phyloP scores from a whole-genome alignment of 169 alveolate species.

The Cryptosporidium viatorum region DNA sequence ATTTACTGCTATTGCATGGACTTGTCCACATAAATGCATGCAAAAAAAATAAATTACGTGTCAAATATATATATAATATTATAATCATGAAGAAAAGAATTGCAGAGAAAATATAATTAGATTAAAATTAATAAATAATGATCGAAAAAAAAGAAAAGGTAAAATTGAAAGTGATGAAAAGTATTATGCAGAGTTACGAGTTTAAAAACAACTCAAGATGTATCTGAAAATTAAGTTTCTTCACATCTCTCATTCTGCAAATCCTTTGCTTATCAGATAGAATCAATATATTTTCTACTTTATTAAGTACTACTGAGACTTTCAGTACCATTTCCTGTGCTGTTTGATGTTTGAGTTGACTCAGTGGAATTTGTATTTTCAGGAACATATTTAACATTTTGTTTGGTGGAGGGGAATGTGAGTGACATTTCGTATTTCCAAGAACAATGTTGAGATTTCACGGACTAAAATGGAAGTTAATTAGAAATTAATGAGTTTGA shows the following conservation, averaged over 20 bases:
- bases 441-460: conserved; percentile 24
- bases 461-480: conserved; percentile 23
- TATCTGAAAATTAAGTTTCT: not conserved
- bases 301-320: not conserved
- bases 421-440: conserved; percentile 73
- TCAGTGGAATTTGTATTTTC: not conserved
- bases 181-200: not conserved
- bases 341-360: not conserved
- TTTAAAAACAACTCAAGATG: not conserved
- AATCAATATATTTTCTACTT: not conserved
- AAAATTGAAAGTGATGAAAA: not conserved
- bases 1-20: not conserved
- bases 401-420: conserved; percentile 30
- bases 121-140: too few relatives aligned
- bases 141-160: too few relatives aligned
- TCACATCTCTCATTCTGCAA: too few relatives aligned
- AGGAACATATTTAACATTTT: conserved; percentile 29
- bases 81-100: too few relatives aligned
- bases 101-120: not conserved
- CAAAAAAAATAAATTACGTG: not conserved
- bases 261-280: not conserved
- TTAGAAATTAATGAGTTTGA: not conserved
- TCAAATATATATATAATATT: too few relatives aligned
- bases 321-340: conserved; percentile 9
- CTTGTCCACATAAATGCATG: not conserved